Evolutionary conservation across 345 rosid genomes (phyloP).

Genomic region (Durio zibethinus): DNA sequence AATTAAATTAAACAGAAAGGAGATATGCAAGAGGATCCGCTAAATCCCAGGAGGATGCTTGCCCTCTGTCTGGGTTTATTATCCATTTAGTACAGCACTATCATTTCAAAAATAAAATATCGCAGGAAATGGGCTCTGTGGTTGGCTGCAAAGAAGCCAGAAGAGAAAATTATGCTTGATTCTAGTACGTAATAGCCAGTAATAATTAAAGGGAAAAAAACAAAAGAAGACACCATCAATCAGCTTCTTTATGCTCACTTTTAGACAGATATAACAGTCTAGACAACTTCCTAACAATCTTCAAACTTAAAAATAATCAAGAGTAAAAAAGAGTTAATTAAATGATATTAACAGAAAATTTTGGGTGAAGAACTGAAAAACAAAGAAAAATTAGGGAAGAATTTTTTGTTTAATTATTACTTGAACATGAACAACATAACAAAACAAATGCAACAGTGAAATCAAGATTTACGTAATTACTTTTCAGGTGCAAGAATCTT

Average conservation of each 20-base stretch:
- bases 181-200: not conserved
- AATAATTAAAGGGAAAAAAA: not conserved
- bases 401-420: not conserved
- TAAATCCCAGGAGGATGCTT: not conserved
- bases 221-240: not conserved
- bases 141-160: not conserved
- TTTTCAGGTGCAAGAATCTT: conserved; percentile 63
- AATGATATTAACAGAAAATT: not conserved
- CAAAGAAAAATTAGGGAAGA: not conserved
- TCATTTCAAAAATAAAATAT: not conserved
- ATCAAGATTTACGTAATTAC: conserved; percentile 29
- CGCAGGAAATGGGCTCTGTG: not conserved
- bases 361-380: not conserved
- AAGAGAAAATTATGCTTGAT: not conserved
- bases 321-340: not conserved
- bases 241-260: not conserved
- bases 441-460: not conserved
- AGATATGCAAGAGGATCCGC: not conserved
- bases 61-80: not conserved
- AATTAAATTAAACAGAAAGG: not conserved
- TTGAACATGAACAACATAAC: not conserved
- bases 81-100: not conserved
- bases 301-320: not conserved
- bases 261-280: not conserved
- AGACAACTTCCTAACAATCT: not conserved